These are phyloP conservation scores for Prunus mume DNA, from an alignment of 306 rosid species.

Conservation along the genomic window DNA sequence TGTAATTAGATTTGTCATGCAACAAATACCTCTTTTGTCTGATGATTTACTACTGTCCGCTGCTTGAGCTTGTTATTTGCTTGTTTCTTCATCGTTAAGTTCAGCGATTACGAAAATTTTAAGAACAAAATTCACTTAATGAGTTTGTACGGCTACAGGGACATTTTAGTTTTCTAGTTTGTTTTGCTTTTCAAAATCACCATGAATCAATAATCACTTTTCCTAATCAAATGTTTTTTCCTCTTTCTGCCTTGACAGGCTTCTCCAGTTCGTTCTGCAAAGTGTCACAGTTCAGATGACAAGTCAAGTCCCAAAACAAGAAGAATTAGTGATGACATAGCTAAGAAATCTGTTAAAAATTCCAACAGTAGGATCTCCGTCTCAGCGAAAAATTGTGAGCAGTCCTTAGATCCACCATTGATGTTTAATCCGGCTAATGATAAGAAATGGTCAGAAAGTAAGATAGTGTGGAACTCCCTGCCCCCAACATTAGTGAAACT, in stretches of 20 bases:
- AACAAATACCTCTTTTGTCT: not conserved
- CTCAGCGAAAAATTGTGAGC: not conserved
- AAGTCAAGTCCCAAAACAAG: constrained; percentile 16
- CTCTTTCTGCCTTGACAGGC: constrained; percentile 14
- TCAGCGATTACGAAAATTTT: no score
- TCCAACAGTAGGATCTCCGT: constrained; percentile 11
- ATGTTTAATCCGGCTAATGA: constrained; percentile 6
- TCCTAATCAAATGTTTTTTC: not conserved
- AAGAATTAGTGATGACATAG: constrained; percentile 10
- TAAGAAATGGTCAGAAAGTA: constrained; percentile 18
- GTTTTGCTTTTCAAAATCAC: not conserved
- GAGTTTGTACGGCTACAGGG: not conserved
- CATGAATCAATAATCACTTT: not conserved
- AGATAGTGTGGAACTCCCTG: constrained; percentile 20
- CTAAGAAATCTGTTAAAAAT: constrained; percentile 8
- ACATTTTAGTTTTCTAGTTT: not conserved
- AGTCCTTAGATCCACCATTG: constrained; percentile 6
- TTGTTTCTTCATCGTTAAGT: not conserved
- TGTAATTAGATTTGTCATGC: not conserved
- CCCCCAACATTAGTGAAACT: constrained; percentile 24
- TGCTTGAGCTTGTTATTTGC: not conserved
- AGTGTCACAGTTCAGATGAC: constrained; percentile 19
- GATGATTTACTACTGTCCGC: not conserved
- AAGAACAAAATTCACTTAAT: no score
- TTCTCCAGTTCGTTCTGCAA: constrained; percentile 10